Base-by-base conservation (phyloP, 106 monocot genomes). In the Hemerocallis citrina region DNA sequence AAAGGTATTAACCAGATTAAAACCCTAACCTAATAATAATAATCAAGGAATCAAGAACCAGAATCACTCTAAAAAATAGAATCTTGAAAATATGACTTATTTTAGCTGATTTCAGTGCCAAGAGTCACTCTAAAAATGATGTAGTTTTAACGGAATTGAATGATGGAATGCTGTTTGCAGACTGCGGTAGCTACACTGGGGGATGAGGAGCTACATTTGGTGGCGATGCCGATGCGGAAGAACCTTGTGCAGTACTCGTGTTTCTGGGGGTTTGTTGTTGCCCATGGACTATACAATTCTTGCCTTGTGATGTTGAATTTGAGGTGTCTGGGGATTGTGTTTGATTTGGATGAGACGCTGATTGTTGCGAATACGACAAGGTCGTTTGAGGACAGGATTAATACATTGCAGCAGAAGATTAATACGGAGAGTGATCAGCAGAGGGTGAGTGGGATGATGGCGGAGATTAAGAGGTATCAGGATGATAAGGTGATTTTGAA, bases 311-410 rank as follows among this genome's bases (percentile, higher is more conserved):
- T 99, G 92, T 45, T 99, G 59, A 92, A 99, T 63, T 66, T 88
- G 46, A 77, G 98, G 68, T 99, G 98, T 71, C 75, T 99, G 8
- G 92, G 92, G 7, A 99, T 99, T 48, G 98, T 99, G 64, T 99
- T 99, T 82, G 98, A 99, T 72, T 85, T 99, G 31, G 92, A 99
- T 62, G 92, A 99, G 72, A 99, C 98, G 22, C 85, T 99, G 25
- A 77, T 99, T 63, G 92, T 99, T 60, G 98, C 98, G 29, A 99
- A 99, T 35, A 99, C 92, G 9, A 81, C 71, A 70, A 92, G 92
- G 13, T 92, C 98, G 29, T 99, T 92, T 67, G 98, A 99, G 68
- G 98, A 99, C 64, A 62, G 82, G 33, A 92, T 99, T 55, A 85
- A 99, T 70, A 79, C 73, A 6, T 73, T 99, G 24, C 92, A 88